These are phyloP conservation scores for Ceratobasidium sp. DNA, from an alignment of 1,284 basidiomycete species.

Conservation along the genomic window DNA sequence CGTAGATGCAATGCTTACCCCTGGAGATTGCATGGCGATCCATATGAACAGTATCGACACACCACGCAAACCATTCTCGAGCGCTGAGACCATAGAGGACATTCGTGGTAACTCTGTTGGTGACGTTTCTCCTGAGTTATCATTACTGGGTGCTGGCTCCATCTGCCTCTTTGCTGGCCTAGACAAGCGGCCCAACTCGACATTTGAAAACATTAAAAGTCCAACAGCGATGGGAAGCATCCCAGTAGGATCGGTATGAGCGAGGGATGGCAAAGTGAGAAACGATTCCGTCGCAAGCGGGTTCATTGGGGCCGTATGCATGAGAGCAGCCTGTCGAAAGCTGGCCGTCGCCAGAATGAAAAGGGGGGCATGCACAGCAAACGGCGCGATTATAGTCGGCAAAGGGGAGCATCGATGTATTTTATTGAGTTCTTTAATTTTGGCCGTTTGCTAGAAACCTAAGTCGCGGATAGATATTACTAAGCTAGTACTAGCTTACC, in stretches of 20 bases:
- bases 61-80: slow-evolving; percentile 61
- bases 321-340: slow-evolving; percentile 62
- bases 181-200: slow-evolving; percentile 74
- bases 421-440: slow-evolving; percentile 57
- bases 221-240: slow-evolving; percentile 75
- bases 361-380: slow-evolving; percentile 72
- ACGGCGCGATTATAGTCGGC: slow-evolving; percentile 67
- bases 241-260: slow-evolving; percentile 73
- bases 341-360: slow-evolving; percentile 71
- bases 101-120: slow-evolving; percentile 57
- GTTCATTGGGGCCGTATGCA: slow-evolving; percentile 53
- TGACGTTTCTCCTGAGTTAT: slow-evolving; percentile 56
- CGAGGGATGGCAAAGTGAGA: slow-evolving; percentile 71
- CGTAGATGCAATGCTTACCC: slow-evolving; percentile 58
- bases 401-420: slow-evolving; percentile 65
- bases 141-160: slow-evolving; percentile 55
- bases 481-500: slow-evolving; percentile 40
- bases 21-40: slow-evolving; percentile 77
- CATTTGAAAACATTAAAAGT: slow-evolving; percentile 75
- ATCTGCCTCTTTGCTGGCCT: slow-evolving; percentile 30
- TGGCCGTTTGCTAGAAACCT: slow-evolving; percentile 19
- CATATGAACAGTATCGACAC: slow-evolving; percentile 76
- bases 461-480: slow-evolving; percentile 11
- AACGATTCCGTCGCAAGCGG: slow-evolving; percentile 78
- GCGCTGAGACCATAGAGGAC: slow-evolving; percentile 49